These are phyloP conservation scores for Phytopythium chamaehyphon DNA, from an alignment of 352 stramenopile species.

Conservation along the genomic window DNA sequence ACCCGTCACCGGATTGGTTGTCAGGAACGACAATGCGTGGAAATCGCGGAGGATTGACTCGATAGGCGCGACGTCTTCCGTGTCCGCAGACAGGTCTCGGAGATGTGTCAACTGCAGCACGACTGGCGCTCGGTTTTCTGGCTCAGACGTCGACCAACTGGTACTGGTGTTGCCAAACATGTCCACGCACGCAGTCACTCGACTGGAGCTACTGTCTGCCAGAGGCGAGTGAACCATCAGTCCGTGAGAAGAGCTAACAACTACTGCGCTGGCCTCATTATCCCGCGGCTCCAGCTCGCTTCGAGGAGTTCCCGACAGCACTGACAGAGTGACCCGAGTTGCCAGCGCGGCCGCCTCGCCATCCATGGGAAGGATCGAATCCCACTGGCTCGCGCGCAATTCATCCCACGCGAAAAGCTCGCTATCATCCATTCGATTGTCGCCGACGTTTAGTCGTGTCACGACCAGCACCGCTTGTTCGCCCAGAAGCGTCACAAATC, in stretches of 20 bases:
- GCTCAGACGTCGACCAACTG: conserved; percentile 2
- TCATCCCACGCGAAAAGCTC: conserved; percentile 39
- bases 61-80: conserved; percentile 18
- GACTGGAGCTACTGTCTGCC: background rate
- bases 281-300: conserved; percentile 42
- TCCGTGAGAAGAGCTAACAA: conserved; percentile 20
- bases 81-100: conserved; percentile 24
- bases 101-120: conserved; percentile 35
- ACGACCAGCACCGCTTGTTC: conserved; percentile 42
- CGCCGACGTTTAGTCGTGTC: conserved; percentile 28
- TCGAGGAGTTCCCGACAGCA: conserved; percentile 28
- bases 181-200: background rate
- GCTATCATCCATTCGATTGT: conserved; percentile 14
- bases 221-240: conserved; percentile 1
- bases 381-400: conserved; percentile 22
- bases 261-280: conserved; percentile 30
- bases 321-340: conserved; percentile 29
- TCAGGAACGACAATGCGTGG: conserved; percentile 65
- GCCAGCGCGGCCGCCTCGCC: conserved; percentile 16
- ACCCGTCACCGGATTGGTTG: conserved; percentile 65
- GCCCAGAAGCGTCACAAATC: conserved; percentile 59
- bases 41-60: conserved; percentile 52
- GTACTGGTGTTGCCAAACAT: conserved; percentile 18
- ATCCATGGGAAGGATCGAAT: conserved; percentile 31
- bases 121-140: conserved; percentile 16